phyloP scores from a whole-genome alignment of 2,329 filamentous ascomycete genomes.

The Grosmannia serpens region DNA sequence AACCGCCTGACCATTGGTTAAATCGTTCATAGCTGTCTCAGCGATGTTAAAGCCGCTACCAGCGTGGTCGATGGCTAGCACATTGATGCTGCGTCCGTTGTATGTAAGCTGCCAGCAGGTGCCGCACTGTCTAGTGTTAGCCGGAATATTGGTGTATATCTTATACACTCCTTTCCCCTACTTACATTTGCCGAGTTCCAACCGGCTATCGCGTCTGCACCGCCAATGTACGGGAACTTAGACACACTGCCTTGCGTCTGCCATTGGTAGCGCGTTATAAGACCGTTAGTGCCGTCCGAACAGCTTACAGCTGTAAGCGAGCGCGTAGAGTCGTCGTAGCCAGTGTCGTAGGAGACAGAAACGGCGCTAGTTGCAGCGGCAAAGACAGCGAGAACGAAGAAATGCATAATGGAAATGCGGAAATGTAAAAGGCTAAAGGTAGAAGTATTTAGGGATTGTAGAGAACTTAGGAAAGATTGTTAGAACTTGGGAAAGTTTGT shows the following conservation, averaged over 20 bases:
- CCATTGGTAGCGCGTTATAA: conserved; percentile 52
- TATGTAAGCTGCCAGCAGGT: conserved; percentile 46
- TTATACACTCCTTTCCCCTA: background rate
- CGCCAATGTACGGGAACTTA: conserved; percentile 44
- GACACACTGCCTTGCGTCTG: conserved; percentile 38
- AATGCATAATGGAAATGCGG: background rate
- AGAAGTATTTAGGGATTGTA: too few species aligned
- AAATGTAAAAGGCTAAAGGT: too few species aligned
- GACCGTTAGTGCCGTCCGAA: conserved; percentile 56
- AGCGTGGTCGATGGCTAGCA: conserved; percentile 89
- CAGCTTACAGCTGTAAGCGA: conserved; percentile 49
- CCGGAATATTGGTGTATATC: background rate
- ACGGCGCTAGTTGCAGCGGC: background rate
- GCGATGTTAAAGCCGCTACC: conserved; percentile 68
- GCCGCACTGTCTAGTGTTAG: conserved; percentile 35
- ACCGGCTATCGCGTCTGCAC: conserved; percentile 35
- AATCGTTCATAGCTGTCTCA: conserved; percentile 39
- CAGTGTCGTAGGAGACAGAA: conserved; percentile 57
- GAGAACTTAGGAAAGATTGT: too few species aligned
- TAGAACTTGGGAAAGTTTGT: too few species aligned
- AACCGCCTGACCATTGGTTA: too few species aligned
- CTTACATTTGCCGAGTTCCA: conserved; percentile 40
- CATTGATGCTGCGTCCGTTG: conserved; percentile 48
- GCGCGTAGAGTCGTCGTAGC: conserved; percentile 52
- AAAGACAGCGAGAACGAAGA: background rate